A percentile compares a stretch with the other conserved stretches of the same genome.
Evolutionary conservation across 306 rosid genomes (phyloP).

Genomic region (Castanea sativa): DNA sequence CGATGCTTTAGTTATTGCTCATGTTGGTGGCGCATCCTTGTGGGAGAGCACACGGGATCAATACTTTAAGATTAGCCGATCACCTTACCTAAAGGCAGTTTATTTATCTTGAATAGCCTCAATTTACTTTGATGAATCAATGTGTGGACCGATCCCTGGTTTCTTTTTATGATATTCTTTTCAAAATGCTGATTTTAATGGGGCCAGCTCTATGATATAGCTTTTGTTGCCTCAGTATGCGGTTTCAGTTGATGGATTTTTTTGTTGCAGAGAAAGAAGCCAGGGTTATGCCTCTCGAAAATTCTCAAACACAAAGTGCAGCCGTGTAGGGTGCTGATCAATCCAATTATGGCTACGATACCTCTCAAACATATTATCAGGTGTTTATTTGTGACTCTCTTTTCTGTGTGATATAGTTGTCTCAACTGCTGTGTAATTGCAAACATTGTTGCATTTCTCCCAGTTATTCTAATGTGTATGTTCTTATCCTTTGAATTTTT

Average conservation of each 20-base stretch:
- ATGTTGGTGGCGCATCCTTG: slow-evolving; percentile 78
- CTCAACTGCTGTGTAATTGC: neutral
- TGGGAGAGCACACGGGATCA: slow-evolving; percentile 96
- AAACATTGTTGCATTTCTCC: neutral
- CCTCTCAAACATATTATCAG: slow-evolving; percentile 54
- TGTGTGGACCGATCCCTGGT: no score
- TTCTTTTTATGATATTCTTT: neutral
- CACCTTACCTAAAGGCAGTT: slow-evolving; percentile 88
- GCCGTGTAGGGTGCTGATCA: slow-evolving; percentile 48
- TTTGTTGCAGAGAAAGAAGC: slow-evolving; percentile 49
- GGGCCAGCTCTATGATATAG: neutral
- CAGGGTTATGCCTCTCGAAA: slow-evolving; percentile 41
- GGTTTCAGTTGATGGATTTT: neutral
- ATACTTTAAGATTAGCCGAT: slow-evolving; percentile 72
- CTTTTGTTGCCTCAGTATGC: neutral
- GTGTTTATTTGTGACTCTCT: slow-evolving; percentile 33
- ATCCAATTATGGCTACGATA: slow-evolving; percentile 34
- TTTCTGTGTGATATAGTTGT: slow-evolving; percentile 1
- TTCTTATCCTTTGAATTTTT: neutral
- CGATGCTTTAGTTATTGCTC: slow-evolving; percentile 97
- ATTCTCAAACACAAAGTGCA: slow-evolving; percentile 48
- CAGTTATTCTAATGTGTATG: neutral
- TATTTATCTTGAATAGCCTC: slow-evolving; percentile 6
- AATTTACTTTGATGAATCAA: slow-evolving; percentile 7
- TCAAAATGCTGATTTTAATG: neutral